These are phyloP conservation scores for Wallemia mellicola DNA, from an alignment of 1,284 basidiomycete genomes.

Conservation along the genomic window DNA sequence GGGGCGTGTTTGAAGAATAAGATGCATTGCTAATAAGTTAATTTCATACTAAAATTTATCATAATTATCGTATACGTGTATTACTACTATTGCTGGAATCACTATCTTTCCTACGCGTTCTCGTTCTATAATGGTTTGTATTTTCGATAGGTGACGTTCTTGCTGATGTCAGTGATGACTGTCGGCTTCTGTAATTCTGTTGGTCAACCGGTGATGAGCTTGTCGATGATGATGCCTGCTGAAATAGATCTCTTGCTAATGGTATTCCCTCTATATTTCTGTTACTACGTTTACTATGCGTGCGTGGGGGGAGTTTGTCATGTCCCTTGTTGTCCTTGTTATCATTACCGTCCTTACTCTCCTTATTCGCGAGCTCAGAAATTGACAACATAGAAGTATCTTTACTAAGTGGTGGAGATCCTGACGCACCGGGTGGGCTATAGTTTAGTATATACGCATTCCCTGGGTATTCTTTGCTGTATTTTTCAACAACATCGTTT, in stretches of 20 bases:
- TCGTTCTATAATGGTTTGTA: not conserved
- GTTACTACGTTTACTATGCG: no score
- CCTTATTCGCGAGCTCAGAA: no score
- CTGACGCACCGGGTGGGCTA: not conserved
- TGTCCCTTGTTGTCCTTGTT: no score
- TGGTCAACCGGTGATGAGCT: not conserved
- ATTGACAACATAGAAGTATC: no score
- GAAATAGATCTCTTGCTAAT: no score
- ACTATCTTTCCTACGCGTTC: not conserved
- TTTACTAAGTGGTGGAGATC: not conserved
- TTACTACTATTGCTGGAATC: not conserved
- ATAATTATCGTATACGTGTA: not conserved
- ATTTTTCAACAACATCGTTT: not conserved
- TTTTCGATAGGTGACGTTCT: not conserved
- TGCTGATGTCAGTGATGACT: not conserved
- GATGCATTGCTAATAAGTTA: not conserved
- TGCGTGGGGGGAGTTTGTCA: no score
- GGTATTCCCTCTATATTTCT: no score
- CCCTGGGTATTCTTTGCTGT: not conserved
- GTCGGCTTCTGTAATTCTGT: not conserved
- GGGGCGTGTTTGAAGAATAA: not conserved
- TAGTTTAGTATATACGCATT: not conserved
- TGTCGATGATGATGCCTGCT: not conserved
- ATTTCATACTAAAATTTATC: not conserved
- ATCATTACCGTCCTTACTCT: no score